Percentiles rank a stretch among this genome's conserved stretches.
These are phyloP conservation scores for Nitzschia sp. DNA, from an alignment of 108 stramenopile genomes.

Conservation along the genomic window DNA sequence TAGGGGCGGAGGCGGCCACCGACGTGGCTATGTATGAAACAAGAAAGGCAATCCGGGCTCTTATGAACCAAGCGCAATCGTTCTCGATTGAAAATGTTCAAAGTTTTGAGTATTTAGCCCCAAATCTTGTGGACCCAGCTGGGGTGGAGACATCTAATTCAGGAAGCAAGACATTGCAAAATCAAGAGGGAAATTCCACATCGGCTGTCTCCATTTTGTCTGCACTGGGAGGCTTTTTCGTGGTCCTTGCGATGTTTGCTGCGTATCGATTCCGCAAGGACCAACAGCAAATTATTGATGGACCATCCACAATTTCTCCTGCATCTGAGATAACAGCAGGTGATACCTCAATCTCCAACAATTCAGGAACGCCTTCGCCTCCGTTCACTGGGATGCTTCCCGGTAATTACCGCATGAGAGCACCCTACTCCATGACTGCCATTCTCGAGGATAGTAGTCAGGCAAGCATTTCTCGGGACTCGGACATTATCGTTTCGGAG, in stretches of 20 bases:
- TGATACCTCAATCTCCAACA: neutral
- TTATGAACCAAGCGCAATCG: constrained; percentile 6
- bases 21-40: constrained; percentile 17
- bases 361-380: neutral
- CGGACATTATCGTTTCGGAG: constrained; percentile 33
- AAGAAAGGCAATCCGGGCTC: constrained; percentile 8
- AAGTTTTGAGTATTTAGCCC: constrained; percentile 12
- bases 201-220: constrained; percentile 4
- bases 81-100: neutral
- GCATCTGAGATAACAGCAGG: neutral
- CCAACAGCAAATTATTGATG: constrained; percentile 4
- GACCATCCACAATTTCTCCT: constrained; percentile 12
- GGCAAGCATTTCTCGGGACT: constrained; percentile 1
- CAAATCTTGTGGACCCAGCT: constrained; percentile 2
- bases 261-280: constrained; percentile 17
- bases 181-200: neutral
- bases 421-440: constrained; percentile 21
- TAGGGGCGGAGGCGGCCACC: constrained; percentile 11
- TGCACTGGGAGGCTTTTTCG: constrained; percentile 16
- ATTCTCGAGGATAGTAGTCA: constrained; percentile 39
- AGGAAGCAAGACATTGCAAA: neutral
- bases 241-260: constrained; percentile 17
- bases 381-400: constrained; percentile 18
- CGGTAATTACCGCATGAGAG: constrained; percentile 19
- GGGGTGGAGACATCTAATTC: neutral